These are phyloP conservation scores for Lolium multiflorum DNA, from an alignment of 176 grass and related monocot species.

Conservation along the genomic window DNA sequence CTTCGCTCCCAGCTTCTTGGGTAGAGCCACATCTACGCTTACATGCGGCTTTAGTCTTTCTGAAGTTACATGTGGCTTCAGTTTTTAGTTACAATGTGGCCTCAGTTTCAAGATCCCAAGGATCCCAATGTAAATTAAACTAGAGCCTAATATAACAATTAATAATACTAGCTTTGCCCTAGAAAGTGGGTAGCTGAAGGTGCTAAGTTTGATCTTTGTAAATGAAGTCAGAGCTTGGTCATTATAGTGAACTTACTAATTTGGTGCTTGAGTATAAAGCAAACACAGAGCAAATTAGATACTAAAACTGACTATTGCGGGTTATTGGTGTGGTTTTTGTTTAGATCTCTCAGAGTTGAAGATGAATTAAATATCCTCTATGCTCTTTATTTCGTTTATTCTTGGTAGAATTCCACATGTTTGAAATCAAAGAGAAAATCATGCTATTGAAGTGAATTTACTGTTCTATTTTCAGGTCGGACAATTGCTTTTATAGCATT, in stretches of 20 bases:
- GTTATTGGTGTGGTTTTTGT: neutral
- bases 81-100: no score
- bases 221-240: neutral
- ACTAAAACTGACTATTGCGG: neutral
- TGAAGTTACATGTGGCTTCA: no score
- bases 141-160: no score
- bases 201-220: neutral
- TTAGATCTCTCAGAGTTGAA: slow-evolving; percentile 4
- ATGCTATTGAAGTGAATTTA: neutral
- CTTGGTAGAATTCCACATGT: neutral
- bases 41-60: neutral
- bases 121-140: no score
- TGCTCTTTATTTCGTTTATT: slow-evolving; percentile 12
- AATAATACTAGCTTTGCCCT: neutral
- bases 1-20: neutral
- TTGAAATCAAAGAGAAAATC: neutral
- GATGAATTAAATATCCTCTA: slow-evolving; percentile 21
- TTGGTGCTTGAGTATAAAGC: neutral
- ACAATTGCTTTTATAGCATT: slow-evolving; percentile 68
- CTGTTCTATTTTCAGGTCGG: slow-evolving; percentile 48
- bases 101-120: no score
- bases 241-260: neutral
- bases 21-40: neutral
- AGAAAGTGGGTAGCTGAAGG: slow-evolving; percentile 7
- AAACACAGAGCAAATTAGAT: slow-evolving; percentile 11